Evolutionary conservation across 257 asterid genomes (phyloP), one percentile per base, ranked within the genome.

Genomic region (Handroanthus guayacan): DNA sequence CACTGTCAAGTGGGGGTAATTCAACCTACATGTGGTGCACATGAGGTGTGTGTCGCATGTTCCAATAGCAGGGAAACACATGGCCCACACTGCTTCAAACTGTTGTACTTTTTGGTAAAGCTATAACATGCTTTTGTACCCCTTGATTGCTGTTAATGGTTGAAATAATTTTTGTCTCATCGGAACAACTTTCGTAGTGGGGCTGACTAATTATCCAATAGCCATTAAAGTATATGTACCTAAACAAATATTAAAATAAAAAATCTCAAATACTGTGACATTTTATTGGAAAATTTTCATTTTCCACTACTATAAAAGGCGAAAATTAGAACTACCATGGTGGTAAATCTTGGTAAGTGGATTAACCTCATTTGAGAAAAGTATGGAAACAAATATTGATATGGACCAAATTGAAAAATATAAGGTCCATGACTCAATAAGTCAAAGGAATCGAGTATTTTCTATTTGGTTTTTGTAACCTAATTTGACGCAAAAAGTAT

Each of bases 11-110:
- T 31, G 58, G 44, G 64, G 71, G 61, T 50, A n/a, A 61, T 4
- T n/a, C 44, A 38, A 36, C 50, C 67, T 79, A 56, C 74, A 62
- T 66, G 83, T 67, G 83, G 85, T 71, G 74, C 65, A 48, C 14
- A 9, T 25, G 18, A 56, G 48, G 56, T 12, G 17, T 69, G 45
- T 69, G 39, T 31, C 44, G 66, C 37, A n/a, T 9, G 41, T 62
- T 51, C 76, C 74, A 73, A 73, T 74, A 4, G 1, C 2, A 39
- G 10, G 68, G 54, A 48, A 38, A 50, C 50, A 20, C 39, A 9
- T 63, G 81, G 80, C 74, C 81, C 83, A 71, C 77, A 12, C 3
- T 25, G 6, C 45, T 50, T 51, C 14, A 44, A 31, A 62, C 58
- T 14, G 12, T 34, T 58, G 67, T 25, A 68, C 66, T 34, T 62